Percentiles rank a stretch among this genome's conserved stretches.
phyloP scores from a whole-genome alignment of 768 basidiomycete genomes.

The Lactarius psammicola region DNA sequence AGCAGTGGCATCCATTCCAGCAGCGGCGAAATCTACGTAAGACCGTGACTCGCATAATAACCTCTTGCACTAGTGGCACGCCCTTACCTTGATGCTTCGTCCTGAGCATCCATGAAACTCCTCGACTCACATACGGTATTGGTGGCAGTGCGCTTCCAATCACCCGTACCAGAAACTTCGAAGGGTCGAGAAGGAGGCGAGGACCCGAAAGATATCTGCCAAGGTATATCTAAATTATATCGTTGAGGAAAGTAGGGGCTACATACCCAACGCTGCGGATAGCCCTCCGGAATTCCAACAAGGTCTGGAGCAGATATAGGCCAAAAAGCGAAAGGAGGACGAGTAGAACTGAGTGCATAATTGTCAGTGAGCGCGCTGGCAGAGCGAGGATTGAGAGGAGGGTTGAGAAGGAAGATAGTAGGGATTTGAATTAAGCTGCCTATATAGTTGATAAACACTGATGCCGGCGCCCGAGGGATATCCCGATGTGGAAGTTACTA shows the following conservation, averaged over 20 bases:
- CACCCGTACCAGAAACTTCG: background rate
- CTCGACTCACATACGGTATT: background rate
- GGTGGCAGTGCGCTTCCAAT: background rate
- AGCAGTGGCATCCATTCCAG: slow-evolving; percentile 19
- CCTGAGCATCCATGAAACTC: background rate
- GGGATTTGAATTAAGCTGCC: too few relatives aligned
- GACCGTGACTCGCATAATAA: background rate
- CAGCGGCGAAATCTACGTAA: slow-evolving; percentile 12
- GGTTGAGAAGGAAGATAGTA: background rate
- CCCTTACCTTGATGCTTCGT: slow-evolving; percentile 15
- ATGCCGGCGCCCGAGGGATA: too few relatives aligned
- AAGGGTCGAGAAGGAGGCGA: slow-evolving; percentile 4
- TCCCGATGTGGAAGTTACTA: too few relatives aligned
- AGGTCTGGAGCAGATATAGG: background rate
- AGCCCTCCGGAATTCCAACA: slow-evolving; percentile 12
- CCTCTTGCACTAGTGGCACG: too few relatives aligned
- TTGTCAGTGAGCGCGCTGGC: background rate
- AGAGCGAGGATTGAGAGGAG: too few relatives aligned
- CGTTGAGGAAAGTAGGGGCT: too few relatives aligned
- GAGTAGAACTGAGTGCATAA: background rate
- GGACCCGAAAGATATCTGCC: slow-evolving; percentile 12
- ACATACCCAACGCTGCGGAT: slow-evolving; percentile 12
- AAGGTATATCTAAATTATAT: too few relatives aligned
- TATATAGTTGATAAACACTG: too few relatives aligned
- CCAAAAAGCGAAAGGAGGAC: background rate